These are phyloP conservation scores for Jackrogersella multiformis DNA, from an alignment of 495 filamentous ascomycete genomes.

Conservation along the genomic window DNA sequence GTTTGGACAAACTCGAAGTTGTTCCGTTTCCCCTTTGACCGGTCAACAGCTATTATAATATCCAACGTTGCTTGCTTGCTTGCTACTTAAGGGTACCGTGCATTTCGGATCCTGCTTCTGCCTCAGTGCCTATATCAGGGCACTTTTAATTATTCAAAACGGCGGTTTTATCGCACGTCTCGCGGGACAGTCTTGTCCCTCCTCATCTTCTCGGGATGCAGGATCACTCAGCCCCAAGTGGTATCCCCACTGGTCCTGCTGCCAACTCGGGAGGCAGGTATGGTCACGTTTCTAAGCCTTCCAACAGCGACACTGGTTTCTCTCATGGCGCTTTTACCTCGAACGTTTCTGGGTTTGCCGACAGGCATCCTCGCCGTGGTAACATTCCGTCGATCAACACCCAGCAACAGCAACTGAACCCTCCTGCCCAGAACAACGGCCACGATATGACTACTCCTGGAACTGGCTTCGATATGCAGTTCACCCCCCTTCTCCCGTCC, in stretches of 20 bases:
- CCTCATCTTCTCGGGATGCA: constrained; percentile 89
- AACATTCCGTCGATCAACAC: constrained; percentile 97
- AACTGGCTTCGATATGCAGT: constrained; percentile 96
- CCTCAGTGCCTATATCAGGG: constrained; percentile 60
- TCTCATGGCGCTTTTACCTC: constrained; percentile 89
- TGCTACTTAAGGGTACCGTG: constrained; percentile 33
- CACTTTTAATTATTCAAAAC: constrained; percentile 71
- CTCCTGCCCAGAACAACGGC: constrained; percentile 51
- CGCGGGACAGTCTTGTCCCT: constrained; percentile 79
- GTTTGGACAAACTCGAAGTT: constrained; percentile 38
- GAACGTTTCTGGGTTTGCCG: constrained; percentile 80
- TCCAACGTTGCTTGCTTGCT: constrained; percentile 39
- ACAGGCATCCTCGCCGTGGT: constrained; percentile 79
- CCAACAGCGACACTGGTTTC: constrained; percentile 85
- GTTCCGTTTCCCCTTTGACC: constrained; percentile 36
- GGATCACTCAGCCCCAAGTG: constrained; percentile 69
- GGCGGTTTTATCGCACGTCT: constrained; percentile 72
- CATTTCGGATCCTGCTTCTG: constrained; percentile 43
- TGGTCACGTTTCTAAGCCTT: constrained; percentile 75
- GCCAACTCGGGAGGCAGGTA: constrained; percentile 65
- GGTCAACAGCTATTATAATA: constrained; percentile 44
- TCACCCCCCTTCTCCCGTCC: constrained; percentile 93
- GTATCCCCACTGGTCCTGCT: constrained; percentile 62
- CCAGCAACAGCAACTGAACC: constrained; percentile 62
- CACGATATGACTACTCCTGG: constrained; percentile 86